phyloP scores from a whole-genome alignment of 2,329 filamentous ascomycete genomes.

The Colletotrichum ledebouriae region DNA sequence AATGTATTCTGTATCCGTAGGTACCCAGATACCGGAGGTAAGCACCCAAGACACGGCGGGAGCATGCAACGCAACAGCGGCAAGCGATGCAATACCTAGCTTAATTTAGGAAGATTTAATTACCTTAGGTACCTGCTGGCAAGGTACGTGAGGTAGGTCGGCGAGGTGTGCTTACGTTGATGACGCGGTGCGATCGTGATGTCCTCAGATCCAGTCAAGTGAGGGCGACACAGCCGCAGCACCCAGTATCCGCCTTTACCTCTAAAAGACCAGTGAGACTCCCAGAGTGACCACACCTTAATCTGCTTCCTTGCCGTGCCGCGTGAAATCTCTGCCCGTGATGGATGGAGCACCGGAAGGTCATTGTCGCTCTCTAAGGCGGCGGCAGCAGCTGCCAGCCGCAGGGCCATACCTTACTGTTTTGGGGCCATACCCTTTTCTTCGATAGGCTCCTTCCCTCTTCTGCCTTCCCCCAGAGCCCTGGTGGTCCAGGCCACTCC shows the following conservation, averaged over 20 bases:
- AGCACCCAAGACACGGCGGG: too few species aligned
- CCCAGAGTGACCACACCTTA: constrained; percentile 18
- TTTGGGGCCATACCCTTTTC: not conserved
- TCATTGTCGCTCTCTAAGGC: not conserved
- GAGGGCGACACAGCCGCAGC: not conserved
- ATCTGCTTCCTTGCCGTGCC: constrained; percentile 13
- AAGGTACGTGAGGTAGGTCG: too few species aligned
- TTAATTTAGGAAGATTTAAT: too few species aligned
- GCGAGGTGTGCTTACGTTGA: too few species aligned
- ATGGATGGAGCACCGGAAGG: not conserved
- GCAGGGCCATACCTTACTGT: constrained; percentile 26
- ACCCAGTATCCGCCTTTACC: not conserved
- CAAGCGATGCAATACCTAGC: too few species aligned
- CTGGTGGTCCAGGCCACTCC: constrained; percentile 20
- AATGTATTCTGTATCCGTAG: not conserved
- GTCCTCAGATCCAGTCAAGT: too few species aligned
- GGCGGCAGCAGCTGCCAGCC: not conserved
- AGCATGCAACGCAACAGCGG: too few species aligned
- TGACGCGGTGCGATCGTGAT: too few species aligned
- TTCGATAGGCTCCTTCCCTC: constrained; percentile 27
- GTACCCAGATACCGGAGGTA: too few species aligned
- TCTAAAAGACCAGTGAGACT: not conserved
- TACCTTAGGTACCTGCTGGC: too few species aligned
- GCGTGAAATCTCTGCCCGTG: constrained; percentile 24
- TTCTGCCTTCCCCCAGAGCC: constrained; percentile 29